Percentiles rank a stretch among this genome's conserved stretches.
phyloP scores from a whole-genome alignment of 1,284 basidiomycete genomes.

The Sporisorium iseilematis-ciliati region DNA sequence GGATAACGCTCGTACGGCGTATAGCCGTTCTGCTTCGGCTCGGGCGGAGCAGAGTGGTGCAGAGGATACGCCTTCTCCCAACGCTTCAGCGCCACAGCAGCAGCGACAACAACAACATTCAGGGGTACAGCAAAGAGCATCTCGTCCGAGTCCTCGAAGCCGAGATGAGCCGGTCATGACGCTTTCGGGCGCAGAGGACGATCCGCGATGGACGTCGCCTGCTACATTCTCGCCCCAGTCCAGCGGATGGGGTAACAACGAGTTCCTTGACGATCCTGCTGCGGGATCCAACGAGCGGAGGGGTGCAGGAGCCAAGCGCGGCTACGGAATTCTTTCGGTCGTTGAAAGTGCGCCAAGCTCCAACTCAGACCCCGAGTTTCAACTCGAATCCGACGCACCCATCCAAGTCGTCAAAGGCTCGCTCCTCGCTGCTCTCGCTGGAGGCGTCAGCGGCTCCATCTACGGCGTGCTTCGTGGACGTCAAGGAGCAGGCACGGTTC shows the following conservation, averaged over 20 bases:
- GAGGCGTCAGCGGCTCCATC: constrained; percentile 36
- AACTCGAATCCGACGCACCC: constrained; percentile 46
- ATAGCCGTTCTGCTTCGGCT: constrained; percentile 21
- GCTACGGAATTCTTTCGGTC: constrained; percentile 42
- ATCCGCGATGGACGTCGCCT: constrained; percentile 46
- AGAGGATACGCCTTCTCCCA: constrained; percentile 10
- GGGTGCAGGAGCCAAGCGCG: background rate
- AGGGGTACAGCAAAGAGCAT: too few relatives aligned
- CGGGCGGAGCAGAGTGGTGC: constrained; percentile 14
- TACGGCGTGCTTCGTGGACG: constrained; percentile 41
- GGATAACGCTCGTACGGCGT: constrained; percentile 51
- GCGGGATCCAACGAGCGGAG: background rate
- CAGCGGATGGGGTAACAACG: constrained; percentile 38
- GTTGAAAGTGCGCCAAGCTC: constrained; percentile 18
- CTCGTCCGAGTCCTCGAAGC: constrained; percentile 7
- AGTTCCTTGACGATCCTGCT: constrained; percentile 42
- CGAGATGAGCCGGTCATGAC: constrained; percentile 43
- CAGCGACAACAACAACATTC: constrained; percentile 14
- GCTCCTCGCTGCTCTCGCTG: constrained; percentile 37
- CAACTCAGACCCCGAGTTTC: background rate
- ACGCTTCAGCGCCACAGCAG: background rate
- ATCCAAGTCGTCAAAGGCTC: constrained; percentile 53
- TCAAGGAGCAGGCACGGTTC: constrained; percentile 40
- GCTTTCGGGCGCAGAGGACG: constrained; percentile 34
- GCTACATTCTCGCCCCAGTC: constrained; percentile 32